A percentile compares a stretch with the other conserved stretches of the same genome.
Conservation (phyloP, 305 asterid species). For the Solanum hybrid region DNA sequence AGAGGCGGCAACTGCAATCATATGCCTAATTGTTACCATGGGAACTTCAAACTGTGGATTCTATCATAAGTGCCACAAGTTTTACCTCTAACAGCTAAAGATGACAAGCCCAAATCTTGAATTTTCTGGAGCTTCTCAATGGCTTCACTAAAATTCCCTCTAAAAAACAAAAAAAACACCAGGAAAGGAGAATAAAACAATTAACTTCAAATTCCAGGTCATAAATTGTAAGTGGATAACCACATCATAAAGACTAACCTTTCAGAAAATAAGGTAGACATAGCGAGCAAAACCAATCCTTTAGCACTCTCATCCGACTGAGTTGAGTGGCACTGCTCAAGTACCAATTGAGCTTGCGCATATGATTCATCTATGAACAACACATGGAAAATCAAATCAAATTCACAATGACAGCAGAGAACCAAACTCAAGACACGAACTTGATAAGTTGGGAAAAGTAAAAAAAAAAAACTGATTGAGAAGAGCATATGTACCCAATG, state of each 20-base stretch:
- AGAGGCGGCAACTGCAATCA: slow-evolving; percentile 69
- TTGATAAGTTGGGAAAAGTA: neutral
- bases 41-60: neutral
- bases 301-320: slow-evolving; percentile 63
- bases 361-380: slow-evolving; percentile 56
- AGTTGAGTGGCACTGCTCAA: slow-evolving; percentile 81
- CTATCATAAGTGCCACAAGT: neutral
- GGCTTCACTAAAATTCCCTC: slow-evolving; percentile 66
- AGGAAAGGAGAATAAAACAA: neutral
- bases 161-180: neutral
- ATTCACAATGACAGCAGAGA: neutral
- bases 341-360: slow-evolving; percentile 51
- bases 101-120: slow-evolving; percentile 43
- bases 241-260: slow-evolving; percentile 27
- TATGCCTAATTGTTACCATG: neutral
- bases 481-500: neutral
- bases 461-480: neutral
- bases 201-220: neutral
- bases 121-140: slow-evolving; percentile 59
- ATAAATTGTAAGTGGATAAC: neutral
- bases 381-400: neutral
- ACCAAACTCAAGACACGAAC: neutral
- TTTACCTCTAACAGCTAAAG: slow-evolving; percentile 61
- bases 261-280: slow-evolving; percentile 66
- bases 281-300: slow-evolving; percentile 72